A percentile compares a stretch with the other conserved stretches of the same genome.
Conservation (phyloP, 2,329 filamentous ascomycete species). For the Penicillium rolfsii region DNA sequence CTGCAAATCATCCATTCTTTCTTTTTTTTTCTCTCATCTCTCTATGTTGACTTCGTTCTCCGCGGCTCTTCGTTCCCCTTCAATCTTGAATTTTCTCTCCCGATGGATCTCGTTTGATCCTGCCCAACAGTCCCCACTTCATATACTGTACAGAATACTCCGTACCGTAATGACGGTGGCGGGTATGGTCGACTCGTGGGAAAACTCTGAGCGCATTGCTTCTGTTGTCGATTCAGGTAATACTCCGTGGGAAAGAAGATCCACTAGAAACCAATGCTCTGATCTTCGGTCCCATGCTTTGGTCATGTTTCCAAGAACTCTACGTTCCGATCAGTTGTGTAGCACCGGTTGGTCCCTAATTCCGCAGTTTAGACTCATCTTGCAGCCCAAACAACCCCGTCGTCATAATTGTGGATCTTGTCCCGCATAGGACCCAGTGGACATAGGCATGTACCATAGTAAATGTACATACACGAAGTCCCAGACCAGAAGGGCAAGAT, state of each 20-base stretch:
- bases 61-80: not conserved
- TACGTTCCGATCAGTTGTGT: not conserved
- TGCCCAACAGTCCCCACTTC: not conserved
- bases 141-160: too few species aligned
- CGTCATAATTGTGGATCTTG: conserved; percentile 23
- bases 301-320: not conserved
- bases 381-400: conserved; percentile 4
- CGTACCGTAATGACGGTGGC: not conserved
- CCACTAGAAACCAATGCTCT: not conserved
- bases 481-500: not conserved
- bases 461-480: not conserved
- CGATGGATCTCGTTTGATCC: not conserved
- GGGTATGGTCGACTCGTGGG: not conserved
- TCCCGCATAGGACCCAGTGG: not conserved
- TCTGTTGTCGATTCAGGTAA: not conserved
- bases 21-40: not conserved
- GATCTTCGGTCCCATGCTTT: not conserved
- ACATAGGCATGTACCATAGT: not conserved
- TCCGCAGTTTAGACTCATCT: not conserved
- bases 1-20: not conserved
- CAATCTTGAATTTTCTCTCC: not conserved
- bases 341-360: not conserved
- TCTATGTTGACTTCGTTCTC: not conserved
- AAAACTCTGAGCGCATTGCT: not conserved
- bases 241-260: too few species aligned